Evolutionary conservation across 257 asterid genomes (phyloP), one percentile per base, ranked within the genome.

Genomic region (Gentiana macrophylla): DNA sequence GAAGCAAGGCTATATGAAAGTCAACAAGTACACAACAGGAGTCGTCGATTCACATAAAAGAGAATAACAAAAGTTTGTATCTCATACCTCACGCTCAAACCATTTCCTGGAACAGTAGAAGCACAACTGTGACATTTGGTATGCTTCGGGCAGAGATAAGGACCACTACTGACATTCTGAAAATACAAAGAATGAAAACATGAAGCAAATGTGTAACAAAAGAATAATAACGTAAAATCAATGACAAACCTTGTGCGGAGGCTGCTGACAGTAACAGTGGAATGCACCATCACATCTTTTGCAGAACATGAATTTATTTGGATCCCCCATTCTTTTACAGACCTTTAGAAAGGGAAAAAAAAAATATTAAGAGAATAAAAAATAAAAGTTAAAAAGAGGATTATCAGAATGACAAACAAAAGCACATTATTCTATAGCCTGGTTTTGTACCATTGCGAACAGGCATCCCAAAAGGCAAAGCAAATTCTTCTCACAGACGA

Each of bases 221-320:
- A 33, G 32, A 34, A 57, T 35, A 54, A 15, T 32, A 36, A 24
- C 5, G 37, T 43, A 52, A 49, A 58, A 45, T 52, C 44, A 37
- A 50, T 38, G 51, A 49, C 70, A 48, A 66, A 92, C 99, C 99
- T 88, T 92, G 72, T 88, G 99, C 24, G 99, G 94, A 70, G 95
- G 99, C 67, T 92, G 97, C 72, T 83, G 94, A 65, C 99, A 92
- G 72, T 88, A 92, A 69, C 97, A 89, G 67, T 92, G 97, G 56
- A 60, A 69, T 60, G 99, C 99, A 68, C 77, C 89, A 70, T 92
- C 99, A 61, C 99, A 92, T 72, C 97, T 88, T 80, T 80, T 88
- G 80, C 97, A 92, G 73, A 86, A 92, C 97, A 84, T 84, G 66
- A 89, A 84, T 70, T 92, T 88, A 66, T 72, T 80, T 46, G 95